Evolutionary conservation across 2,329 filamentous ascomycete species (phyloP).

Genomic region (Colletotrichum filicis): DNA sequence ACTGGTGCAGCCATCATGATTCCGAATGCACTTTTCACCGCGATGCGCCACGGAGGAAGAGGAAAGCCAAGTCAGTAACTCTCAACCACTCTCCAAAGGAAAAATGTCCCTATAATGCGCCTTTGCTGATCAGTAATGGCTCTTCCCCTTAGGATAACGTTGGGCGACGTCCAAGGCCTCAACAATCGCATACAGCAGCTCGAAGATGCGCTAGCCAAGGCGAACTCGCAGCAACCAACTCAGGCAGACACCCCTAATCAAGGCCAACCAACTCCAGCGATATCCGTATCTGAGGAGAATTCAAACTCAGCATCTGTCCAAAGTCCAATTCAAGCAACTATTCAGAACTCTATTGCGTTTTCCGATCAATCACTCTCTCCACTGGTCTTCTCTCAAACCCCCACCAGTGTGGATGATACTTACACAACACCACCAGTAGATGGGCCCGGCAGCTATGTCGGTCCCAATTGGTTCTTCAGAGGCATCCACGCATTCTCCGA

Average conservation of each 20-base stretch:
- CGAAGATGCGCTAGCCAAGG: slow-evolving; percentile 3
- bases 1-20: slow-evolving; percentile 25
- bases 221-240: neutral
- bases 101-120: accelerated
- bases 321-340: neutral
- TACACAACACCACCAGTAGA: neutral
- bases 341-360: neutral
- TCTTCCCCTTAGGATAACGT: neutral
- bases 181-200: slow-evolving; percentile 15
- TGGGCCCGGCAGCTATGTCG: neutral
- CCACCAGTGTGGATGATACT: neutral
- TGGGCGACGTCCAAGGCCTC: slow-evolving; percentile 4
- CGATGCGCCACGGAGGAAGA: neutral
- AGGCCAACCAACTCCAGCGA: neutral
- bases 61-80: neutral
- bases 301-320: neutral
- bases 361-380: neutral
- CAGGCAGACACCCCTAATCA: neutral
- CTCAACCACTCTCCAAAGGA: accelerated
- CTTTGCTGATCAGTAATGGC: neutral
- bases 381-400: neutral
- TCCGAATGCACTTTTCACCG: slow-evolving; percentile 5
- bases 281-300: neutral
- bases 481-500: slow-evolving; percentile 15
- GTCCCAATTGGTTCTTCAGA: slow-evolving; percentile 25